These are phyloP conservation scores for Avena insularis DNA, from an alignment of 176 grass and related monocot species.

Conservation along the genomic window DNA sequence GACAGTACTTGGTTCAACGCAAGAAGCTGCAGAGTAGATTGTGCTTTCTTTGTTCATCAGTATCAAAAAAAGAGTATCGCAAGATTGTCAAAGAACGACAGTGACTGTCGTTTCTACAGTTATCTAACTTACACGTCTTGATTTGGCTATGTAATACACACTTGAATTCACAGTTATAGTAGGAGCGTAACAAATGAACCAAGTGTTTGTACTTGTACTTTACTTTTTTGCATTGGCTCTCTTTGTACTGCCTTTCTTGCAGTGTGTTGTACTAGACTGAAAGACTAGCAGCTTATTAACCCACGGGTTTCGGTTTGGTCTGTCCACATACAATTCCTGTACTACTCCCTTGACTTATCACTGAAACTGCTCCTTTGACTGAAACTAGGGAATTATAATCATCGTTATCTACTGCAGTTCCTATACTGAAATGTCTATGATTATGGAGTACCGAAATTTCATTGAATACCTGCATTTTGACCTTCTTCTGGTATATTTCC, in stretches of 20 bases:
- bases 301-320: too few species aligned
- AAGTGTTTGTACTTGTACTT: constrained; percentile 25
- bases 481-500: too few species aligned
- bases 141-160: constrained; percentile 23
- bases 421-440: too few species aligned
- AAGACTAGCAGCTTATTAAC: too few species aligned
- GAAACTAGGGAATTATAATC: too few species aligned
- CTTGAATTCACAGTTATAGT: background rate
- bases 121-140: background rate
- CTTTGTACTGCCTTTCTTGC: background rate
- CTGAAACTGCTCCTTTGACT: too few species aligned
- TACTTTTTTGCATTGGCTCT: constrained; percentile 7
- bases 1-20: constrained; percentile 2
- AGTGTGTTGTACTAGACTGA: background rate
- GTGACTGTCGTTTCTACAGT: background rate
- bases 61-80: too few species aligned
- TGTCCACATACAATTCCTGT: too few species aligned
- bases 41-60: background rate
- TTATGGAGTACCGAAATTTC: too few species aligned
- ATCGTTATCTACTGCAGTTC: too few species aligned
- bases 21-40: background rate
- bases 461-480: too few species aligned
- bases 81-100: background rate
- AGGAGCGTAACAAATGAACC: background rate
- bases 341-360: too few species aligned